Evolutionary conservation across 2,329 filamentous ascomycete species (phyloP).

Genomic region (Triangularia setosa): DNA sequence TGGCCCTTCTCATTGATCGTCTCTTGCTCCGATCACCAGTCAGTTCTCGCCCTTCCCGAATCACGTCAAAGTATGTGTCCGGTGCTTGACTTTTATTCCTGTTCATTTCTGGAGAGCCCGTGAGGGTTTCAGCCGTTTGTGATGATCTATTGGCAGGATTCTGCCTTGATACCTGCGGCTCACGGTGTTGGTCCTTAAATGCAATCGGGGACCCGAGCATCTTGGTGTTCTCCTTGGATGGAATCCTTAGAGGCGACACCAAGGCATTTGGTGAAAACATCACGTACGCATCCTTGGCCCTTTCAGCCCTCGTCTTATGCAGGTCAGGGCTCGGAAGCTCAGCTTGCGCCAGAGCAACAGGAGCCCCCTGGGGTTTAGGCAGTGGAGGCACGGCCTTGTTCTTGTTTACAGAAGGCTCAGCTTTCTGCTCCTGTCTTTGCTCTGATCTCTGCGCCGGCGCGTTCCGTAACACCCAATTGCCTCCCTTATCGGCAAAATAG

Average conservation of each 20-base stretch:
- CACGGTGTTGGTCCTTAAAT: slow-evolving; percentile 27
- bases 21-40: slow-evolving; percentile 3
- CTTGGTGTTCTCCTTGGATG: slow-evolving; percentile 23
- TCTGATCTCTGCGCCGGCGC: neutral
- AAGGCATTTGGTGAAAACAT: slow-evolving; percentile 19
- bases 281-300: slow-evolving; percentile 18
- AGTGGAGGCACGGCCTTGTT: slow-evolving; percentile 1
- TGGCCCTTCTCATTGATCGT: slow-evolving; percentile 16
- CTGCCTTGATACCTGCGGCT: slow-evolving; percentile 34
- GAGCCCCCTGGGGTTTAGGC: neutral
- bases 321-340: slow-evolving; percentile 23
- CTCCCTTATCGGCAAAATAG: slow-evolving; percentile 49
- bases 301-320: slow-evolving; percentile 25
- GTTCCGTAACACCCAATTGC: slow-evolving; percentile 51
- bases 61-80: slow-evolving; percentile 15
- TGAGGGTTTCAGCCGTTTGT: slow-evolving; percentile 16
- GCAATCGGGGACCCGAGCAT: slow-evolving; percentile 28
- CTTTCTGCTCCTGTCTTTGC: neutral
- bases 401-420: neutral
- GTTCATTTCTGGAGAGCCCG: slow-evolving; percentile 16
- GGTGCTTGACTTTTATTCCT: slow-evolving; percentile 7
- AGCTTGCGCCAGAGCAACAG: slow-evolving; percentile 1
- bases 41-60: slow-evolving; percentile 18
- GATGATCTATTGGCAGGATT: slow-evolving; percentile 35
- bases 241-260: slow-evolving; percentile 22